Percentiles rank a stretch among this genome's conserved stretches.
These are phyloP conservation scores for Tolypocladium pustulatum DNA, from an alignment of 2,329 filamentous ascomycete species.

Conservation along the genomic window DNA sequence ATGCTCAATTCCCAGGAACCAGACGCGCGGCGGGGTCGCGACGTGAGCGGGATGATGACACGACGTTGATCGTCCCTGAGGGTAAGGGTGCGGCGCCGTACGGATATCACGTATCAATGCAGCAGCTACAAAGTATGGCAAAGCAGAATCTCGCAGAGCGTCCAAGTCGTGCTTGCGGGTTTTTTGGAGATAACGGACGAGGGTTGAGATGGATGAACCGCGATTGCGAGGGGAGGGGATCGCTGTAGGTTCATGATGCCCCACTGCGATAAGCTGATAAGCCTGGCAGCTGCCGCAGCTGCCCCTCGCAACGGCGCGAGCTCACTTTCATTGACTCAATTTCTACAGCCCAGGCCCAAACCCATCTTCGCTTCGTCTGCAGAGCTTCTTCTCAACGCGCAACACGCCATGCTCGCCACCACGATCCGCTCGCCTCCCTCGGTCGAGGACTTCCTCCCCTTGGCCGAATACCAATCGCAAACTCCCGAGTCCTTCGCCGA, in stretches of 20 bases:
- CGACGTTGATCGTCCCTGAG: background rate
- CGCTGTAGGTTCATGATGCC: background rate
- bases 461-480: constrained; percentile 59
- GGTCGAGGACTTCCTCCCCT: constrained; percentile 48
- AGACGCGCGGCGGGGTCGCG: background rate
- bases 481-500: constrained; percentile 65
- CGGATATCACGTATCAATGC: background rate
- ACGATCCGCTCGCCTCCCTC: constrained; percentile 48
- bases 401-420: constrained; percentile 30
- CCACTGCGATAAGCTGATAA: constrained; percentile 7
- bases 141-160: background rate
- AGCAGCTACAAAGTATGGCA: background rate
- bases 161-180: background rate
- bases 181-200: background rate
- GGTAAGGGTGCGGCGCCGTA: background rate
- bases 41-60: background rate
- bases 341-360: background rate
- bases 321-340: background rate
- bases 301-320: background rate
- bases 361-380: background rate
- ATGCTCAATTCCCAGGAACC: constrained; percentile 7
- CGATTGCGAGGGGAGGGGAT: background rate
- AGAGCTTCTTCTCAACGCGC: background rate
- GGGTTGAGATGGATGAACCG: background rate
- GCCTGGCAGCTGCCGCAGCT: background rate